Evolutionary conservation across 2,329 filamentous ascomycete genomes (phyloP), one percentile per base, ranked within the genome.

Genomic region (Plectosphaerella cucumerina): DNA sequence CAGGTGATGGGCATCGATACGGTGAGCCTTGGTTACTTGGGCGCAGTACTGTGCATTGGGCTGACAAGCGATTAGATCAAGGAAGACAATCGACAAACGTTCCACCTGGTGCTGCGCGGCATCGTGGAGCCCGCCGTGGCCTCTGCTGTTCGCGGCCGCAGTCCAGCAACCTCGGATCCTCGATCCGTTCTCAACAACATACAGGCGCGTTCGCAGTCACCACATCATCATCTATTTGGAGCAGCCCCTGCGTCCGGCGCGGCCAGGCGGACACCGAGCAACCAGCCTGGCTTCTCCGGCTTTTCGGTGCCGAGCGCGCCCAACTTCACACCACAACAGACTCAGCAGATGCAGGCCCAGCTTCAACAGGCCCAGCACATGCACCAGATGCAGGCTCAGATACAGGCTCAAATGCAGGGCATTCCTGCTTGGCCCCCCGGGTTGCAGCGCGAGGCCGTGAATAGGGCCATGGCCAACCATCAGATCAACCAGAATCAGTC

Each of bases 1-100:
- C 75, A 81, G 35, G 65, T 85, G 3, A 80, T 86, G 60, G 81
- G 82, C 3, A 68, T 74, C 50, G 76, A 81, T 53, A 65, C 70
- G 49, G 80, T 83, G 70, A 57, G 75, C 34, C 37, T 42, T 10
- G 41, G 2, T 21, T 10, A 10, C 17, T 20, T 8, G 6, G 17
- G 44, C 14, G 34, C 46, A 39, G 15, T 4, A 6, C 6, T 39
- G 8, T 6, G 31, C 10, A 35, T 22, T 15, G 12, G 6, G 6
- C 17, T 33, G 12, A 12, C 15, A n/a, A 11, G 20, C 6, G 17
- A 18, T 4, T 10, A 48, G 47, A 42, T 48, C 23, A 35, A 37
- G 14, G 47, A 48, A 33, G 35, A 66, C 37, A 72, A 78, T 44
- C 69, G 73, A 50, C 76, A 81, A 53, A 78, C 76, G 1, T 70